Evolutionary conservation across 2,329 filamentous ascomycete genomes (phyloP).

Genomic region (Penicillium psychrosexuale): DNA sequence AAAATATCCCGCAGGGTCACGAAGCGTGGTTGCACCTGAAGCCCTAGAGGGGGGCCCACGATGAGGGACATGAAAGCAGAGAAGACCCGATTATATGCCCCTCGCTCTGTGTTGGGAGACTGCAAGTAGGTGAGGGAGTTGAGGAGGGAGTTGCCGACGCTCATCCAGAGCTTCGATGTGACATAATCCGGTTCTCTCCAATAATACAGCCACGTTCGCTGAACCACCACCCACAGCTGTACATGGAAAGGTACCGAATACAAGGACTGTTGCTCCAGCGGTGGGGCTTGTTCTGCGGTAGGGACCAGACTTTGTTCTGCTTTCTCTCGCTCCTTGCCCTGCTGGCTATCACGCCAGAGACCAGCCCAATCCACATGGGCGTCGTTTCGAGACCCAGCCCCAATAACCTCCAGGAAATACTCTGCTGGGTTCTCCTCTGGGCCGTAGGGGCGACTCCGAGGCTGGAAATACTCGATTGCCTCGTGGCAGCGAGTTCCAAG

Average conservation of each 20-base stretch:
- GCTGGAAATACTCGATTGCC: neutral
- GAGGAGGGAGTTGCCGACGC: neutral
- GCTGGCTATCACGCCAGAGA: neutral
- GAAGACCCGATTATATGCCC: neutral
- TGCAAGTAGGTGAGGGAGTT: neutral
- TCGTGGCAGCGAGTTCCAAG: neutral
- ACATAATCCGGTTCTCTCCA: neutral
- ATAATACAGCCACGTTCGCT: neutral
- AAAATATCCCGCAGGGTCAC: neutral
- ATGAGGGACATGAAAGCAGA: neutral
- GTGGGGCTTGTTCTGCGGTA: neutral
- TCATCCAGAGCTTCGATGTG: neutral
- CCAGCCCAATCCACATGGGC: neutral
- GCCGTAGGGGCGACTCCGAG: neutral
- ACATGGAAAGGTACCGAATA: neutral
- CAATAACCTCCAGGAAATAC: neutral
- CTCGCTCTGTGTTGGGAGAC: neutral
- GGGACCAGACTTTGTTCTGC: neutral
- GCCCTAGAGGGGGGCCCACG: neutral
- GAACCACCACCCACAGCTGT: neutral
- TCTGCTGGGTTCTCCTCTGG: neutral
- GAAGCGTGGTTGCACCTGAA: neutral
- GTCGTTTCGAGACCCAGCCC: neutral
- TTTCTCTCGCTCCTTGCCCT: neutral
- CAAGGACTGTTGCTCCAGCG: neutral